phyloP scores from a whole-genome alignment of 768 basidiomycete species.

The Vararia minispora region DNA sequence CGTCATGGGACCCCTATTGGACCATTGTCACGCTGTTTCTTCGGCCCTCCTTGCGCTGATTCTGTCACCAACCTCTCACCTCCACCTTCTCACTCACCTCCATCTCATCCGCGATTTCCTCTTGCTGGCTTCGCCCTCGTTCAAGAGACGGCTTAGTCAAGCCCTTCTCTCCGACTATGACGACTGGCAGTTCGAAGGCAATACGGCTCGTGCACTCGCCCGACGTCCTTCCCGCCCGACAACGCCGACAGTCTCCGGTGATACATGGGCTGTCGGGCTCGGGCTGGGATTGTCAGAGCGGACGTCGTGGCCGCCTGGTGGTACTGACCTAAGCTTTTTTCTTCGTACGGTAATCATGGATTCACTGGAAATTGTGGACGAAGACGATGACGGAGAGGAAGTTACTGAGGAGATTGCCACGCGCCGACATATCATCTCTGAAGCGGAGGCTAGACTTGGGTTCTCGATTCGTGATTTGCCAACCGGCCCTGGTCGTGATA shows the following conservation, averaged over 20 bases:
- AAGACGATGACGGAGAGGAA: background rate
- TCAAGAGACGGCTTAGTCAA: slow-evolving; percentile 53
- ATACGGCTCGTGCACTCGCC: slow-evolving; percentile 11
- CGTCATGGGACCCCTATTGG: slow-evolving; percentile 48
- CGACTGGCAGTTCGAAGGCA: slow-evolving; percentile 21
- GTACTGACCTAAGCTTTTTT: slow-evolving; percentile 74
- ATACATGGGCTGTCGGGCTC: slow-evolving; percentile 59
- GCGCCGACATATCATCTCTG: slow-evolving; percentile 26
- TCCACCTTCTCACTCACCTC: slow-evolving; percentile 61
- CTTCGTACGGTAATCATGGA: slow-evolving; percentile 80
- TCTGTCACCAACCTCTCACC: slow-evolving; percentile 47
- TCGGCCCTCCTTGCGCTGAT: slow-evolving; percentile 56
- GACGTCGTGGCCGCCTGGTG: slow-evolving; percentile 80
- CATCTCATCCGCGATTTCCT: slow-evolving; percentile 64
- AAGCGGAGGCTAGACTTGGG: slow-evolving; percentile 67
- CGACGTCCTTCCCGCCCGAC: slow-evolving; percentile 2
- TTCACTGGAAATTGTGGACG: slow-evolving; percentile 36
- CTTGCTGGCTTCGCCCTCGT: slow-evolving; percentile 59
- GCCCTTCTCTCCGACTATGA: slow-evolving; percentile 75
- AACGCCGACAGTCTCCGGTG: background rate
- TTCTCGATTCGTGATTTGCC: slow-evolving; percentile 76
- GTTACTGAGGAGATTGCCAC: slow-evolving; percentile 1
- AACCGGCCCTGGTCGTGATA: slow-evolving; percentile 49
- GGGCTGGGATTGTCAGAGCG: slow-evolving; percentile 61
- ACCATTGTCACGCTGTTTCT: slow-evolving; percentile 55